Percentiles rank a stretch among this genome's conserved stretches.
phyloP scores from a whole-genome alignment of 805 yeast genomes.

The Kodamaea hsintzibuensis region DNA sequence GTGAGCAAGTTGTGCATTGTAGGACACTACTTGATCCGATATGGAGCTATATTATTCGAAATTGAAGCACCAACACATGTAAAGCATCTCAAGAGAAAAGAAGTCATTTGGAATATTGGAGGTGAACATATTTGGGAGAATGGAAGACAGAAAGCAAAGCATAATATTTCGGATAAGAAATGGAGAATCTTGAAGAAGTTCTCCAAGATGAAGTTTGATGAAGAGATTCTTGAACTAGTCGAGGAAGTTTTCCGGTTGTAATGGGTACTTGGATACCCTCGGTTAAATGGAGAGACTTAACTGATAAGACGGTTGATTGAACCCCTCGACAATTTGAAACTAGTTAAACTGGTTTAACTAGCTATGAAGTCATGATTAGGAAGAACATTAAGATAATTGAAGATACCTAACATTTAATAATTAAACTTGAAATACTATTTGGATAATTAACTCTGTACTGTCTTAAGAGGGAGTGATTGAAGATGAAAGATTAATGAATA shows the following conservation, averaged over 20 bases:
- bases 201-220: neutral
- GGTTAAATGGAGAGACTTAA: no score
- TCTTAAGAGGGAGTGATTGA: no score
- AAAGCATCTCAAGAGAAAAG: neutral
- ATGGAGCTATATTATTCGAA: neutral
- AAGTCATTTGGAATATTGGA: neutral
- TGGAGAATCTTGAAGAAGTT: neutral
- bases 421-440: no score
- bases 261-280: no score
- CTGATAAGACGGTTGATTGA: no score
- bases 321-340: no score
- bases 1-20: neutral
- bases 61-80: neutral
- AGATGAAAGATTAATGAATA: no score
- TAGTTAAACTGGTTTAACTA: no score
- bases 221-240: neutral
- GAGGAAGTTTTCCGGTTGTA: neutral
- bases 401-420: no score
- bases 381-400: no score
- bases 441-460: no score
- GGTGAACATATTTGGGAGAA: neutral
- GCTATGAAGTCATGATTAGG: no score
- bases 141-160: neutral
- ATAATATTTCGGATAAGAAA: neutral
- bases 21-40: constrained; percentile 3